phyloP scores from a whole-genome alignment of 1,284 basidiomycete species.

The Boletus semigastroideus region DNA sequence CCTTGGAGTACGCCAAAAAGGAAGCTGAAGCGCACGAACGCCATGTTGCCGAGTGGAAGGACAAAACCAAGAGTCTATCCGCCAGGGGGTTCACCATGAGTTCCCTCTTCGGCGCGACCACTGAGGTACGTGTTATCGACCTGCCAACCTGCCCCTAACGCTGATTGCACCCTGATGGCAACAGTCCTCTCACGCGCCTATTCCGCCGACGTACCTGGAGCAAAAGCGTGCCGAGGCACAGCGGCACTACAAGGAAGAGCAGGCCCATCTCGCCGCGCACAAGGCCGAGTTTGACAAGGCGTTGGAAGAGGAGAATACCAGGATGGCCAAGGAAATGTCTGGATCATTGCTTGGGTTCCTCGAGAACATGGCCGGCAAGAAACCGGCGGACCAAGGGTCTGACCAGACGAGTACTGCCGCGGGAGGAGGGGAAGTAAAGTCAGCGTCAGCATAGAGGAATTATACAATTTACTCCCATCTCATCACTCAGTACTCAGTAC shows the following conservation, averaged over 20 bases:
- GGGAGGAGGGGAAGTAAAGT: slow-evolving; percentile 3
- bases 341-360: slow-evolving; percentile 46
- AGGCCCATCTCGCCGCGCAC: slow-evolving; percentile 83
- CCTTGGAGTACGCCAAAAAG: slow-evolving; percentile 84
- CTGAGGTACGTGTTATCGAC: slow-evolving; percentile 18
- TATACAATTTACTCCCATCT: slow-evolving; percentile 14
- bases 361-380: slow-evolving; percentile 38
- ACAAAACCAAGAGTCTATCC: slow-evolving; percentile 48
- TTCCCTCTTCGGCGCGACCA: slow-evolving; percentile 26
- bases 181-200: slow-evolving; percentile 35
- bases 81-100: slow-evolving; percentile 56
- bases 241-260: slow-evolving; percentile 80
- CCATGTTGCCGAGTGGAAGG: slow-evolving; percentile 82
- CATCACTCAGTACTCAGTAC: neutral
- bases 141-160: neutral
- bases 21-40: slow-evolving; percentile 79
- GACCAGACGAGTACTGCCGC: slow-evolving; percentile 4
- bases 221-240: slow-evolving; percentile 88
- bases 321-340: slow-evolving; percentile 63
- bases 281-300: slow-evolving; percentile 78
- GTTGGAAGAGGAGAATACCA: slow-evolving; percentile 81
- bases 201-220: slow-evolving; percentile 87
- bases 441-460: slow-evolving; percentile 7
- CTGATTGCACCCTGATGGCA: neutral
- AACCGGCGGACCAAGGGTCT: slow-evolving; percentile 30